These are phyloP conservation scores for Yamagishiella unicocca DNA, from an alignment of 139 green algal species.

Conservation along the genomic window DNA sequence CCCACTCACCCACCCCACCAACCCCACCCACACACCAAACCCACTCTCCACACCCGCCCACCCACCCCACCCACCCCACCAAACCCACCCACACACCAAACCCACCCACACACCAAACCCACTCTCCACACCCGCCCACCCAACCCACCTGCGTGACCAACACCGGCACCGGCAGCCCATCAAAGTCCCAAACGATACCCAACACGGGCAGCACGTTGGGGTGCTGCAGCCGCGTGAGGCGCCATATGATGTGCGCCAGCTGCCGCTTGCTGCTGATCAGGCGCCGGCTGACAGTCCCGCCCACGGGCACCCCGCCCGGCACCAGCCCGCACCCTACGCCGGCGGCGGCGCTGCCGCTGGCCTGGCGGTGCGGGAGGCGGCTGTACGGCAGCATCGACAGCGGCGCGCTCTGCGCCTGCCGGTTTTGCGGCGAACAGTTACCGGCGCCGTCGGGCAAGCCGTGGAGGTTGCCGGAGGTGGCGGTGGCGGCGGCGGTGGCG, in stretches of 20 bases:
- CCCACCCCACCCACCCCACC: too few species aligned
- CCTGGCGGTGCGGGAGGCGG: neutral
- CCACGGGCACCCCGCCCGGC: neutral
- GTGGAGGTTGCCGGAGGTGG: neutral
- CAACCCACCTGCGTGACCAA: constrained; percentile 23
- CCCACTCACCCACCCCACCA: too few species aligned
- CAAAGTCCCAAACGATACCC: constrained; percentile 31
- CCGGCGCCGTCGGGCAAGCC: neutral
- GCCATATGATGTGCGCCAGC: constrained; percentile 38
- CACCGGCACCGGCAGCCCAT: constrained; percentile 25
- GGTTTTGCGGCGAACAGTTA: neutral
- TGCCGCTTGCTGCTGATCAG: constrained; percentile 12
- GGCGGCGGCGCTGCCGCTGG: neutral
- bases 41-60: too few species aligned
- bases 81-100: too few species aligned
- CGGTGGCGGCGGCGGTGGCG: neutral
- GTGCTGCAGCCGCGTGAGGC: constrained; percentile 37
- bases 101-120: neutral
- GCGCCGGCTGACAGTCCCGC: neutral
- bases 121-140: too few species aligned
- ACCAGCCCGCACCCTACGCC: neutral
- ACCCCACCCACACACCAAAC: too few species aligned
- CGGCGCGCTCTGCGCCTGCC: neutral
- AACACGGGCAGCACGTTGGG: constrained; percentile 46
- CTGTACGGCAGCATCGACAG: neutral